Base-by-base conservation (phyloP, 2,329 filamentous ascomycete species). In the Fusarium anthophilum region DNA sequence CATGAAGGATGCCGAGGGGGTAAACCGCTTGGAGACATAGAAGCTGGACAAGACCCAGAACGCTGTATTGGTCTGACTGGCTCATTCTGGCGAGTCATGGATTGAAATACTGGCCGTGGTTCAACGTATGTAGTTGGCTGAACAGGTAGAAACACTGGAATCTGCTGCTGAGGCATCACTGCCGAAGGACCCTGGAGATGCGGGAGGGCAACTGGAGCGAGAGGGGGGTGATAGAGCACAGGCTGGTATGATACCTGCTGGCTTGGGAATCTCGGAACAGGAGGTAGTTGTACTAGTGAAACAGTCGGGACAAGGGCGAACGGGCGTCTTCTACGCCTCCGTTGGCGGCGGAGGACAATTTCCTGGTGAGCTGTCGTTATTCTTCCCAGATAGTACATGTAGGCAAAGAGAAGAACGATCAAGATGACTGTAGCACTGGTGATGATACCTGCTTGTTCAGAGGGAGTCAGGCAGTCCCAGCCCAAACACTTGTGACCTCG, bases 381-480 rank as follows among this genome's bases (percentile, higher is more conserved):
- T n/a, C 63, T 76, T 4, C 81, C 82, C 8, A 81, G 61, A 47
- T 79, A 83, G 77, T 81, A 86, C 76, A 82, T 79, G 43, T 80
- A 80, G 9, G 79, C 57, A 18, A 83, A 44, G 0, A 76, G 67
- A 6, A 84, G 45, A 15, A 81, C 63, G 18, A 81, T 66, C 8
- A 73, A 70, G 5, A 79, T 72, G 12, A 83, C 63, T 13, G 82
- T 63, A 20, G 80, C 74, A 65, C 81, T 82, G 65, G 83, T 80
- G 22, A 86, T 81, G 37, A 86, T 80, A 5, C 85, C 85, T 28
- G 81, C 81, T 39, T 84, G 79, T 48, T 84, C 78, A 1, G 80
- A 72, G 15, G 72, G 51, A 35, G 76, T 83, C n/a, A 86, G 77
- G 65, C 85, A 86, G 47, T 77, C 65, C 83, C 83, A 86, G 17